Evolutionary conservation across 2,329 filamentous ascomycete genomes (phyloP).

Genomic region (Microcyclospora tardicrescens): DNA sequence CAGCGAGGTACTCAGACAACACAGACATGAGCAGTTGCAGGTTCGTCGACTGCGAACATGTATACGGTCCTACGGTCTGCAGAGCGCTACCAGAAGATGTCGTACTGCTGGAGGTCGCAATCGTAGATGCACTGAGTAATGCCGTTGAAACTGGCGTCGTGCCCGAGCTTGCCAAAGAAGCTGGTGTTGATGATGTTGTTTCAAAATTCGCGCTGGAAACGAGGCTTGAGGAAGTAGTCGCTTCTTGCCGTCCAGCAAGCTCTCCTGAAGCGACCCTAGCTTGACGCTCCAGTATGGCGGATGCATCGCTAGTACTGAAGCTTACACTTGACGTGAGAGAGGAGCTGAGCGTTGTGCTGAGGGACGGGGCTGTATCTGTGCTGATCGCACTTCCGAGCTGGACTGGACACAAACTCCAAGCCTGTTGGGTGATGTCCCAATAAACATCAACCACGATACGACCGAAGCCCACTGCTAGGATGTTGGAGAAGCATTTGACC

Average conservation of each 20-base stretch:
- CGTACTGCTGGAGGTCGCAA: not conserved
- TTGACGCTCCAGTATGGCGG: not conserved
- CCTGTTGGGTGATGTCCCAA: conserved; percentile 43
- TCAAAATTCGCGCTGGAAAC: not conserved
- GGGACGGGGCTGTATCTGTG: not conserved
- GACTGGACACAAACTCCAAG: conserved; percentile 51
- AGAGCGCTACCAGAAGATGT: conserved; percentile 6
- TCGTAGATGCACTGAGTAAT: not conserved
- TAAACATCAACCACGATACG: conserved; percentile 49
- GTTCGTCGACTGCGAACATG: conserved; percentile 41
- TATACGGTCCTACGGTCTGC: conserved; percentile 36
- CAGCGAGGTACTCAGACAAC: conserved; percentile 39
- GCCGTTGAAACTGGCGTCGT: too few relatives aligned
- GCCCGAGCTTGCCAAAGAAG: not conserved
- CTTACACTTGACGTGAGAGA: conserved; percentile 3
- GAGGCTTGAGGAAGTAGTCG: not conserved
- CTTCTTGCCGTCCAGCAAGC: not conserved
- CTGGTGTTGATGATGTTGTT: not conserved
- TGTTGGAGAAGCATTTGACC: conserved; percentile 47
- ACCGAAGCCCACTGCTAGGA: conserved; percentile 47
- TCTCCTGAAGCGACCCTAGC: not conserved
- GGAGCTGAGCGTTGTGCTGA: not conserved
- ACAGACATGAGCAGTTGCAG: conserved; percentile 38
- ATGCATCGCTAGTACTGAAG: conserved; percentile 6
- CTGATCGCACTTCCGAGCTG: conserved; percentile 24